Conservation (phyloP, 352 stramenopile genomes). For the Pythium diclinum region DNA sequence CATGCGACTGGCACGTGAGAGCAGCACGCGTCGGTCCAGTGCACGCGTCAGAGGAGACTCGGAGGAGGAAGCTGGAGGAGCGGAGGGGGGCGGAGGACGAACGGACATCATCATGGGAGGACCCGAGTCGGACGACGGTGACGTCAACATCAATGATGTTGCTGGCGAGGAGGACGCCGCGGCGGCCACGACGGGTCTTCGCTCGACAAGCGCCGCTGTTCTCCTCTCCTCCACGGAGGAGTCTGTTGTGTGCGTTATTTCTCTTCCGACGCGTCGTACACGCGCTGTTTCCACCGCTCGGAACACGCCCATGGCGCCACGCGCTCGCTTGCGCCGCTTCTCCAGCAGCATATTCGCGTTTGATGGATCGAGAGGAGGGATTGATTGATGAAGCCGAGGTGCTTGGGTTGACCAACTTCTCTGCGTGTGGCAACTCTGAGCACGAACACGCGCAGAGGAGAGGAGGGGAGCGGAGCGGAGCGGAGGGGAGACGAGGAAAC, state of each 20-base stretch:
- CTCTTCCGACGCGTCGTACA: background rate
- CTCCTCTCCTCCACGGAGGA: background rate
- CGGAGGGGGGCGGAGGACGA: background rate
- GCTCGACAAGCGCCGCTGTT: background rate
- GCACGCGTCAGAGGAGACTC: background rate
- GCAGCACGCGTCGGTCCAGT: slow-evolving; percentile 10
- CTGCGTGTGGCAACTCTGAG: background rate
- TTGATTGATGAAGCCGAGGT: background rate
- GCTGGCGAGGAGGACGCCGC: background rate
- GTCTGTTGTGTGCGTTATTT: too few relatives aligned
- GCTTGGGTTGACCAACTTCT: background rate
- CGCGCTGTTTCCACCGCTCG: background rate
- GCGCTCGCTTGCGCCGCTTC: slow-evolving; percentile 1
- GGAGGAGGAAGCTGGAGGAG: background rate
- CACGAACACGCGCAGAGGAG: background rate
- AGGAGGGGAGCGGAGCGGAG: background rate
- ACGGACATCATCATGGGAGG: background rate
- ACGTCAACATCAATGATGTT: slow-evolving; percentile 1
- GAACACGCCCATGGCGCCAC: background rate
- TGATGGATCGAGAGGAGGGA: background rate
- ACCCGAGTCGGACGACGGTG: background rate
- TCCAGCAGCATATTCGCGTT: background rate
- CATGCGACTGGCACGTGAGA: slow-evolving; percentile 21
- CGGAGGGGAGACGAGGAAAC: too few relatives aligned
- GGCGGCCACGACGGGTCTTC: background rate